Evolutionary conservation across 495 filamentous ascomycete species (phyloP).

Genomic region (Mytilinidion resinicola): DNA sequence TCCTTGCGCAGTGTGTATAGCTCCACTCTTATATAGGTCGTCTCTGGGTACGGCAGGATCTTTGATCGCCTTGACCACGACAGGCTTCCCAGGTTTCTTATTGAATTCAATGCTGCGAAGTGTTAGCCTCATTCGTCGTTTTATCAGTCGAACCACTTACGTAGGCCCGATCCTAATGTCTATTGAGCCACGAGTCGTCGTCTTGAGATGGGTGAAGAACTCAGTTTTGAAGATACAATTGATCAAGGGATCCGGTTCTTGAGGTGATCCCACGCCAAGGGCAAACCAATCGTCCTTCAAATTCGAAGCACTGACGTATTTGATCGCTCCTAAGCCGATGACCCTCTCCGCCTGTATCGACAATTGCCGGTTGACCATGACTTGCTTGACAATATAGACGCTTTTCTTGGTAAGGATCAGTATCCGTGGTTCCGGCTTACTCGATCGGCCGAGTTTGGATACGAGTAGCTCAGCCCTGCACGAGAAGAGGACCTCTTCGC

Average conservation of each 20-base stretch:
- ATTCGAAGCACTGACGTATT: conserved; percentile 70
- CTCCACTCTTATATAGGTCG: conserved; percentile 89
- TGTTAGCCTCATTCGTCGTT: conserved; percentile 26
- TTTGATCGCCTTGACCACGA: conserved; percentile 79
- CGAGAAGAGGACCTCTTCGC: conserved; percentile 78
- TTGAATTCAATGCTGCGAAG: conserved; percentile 75
- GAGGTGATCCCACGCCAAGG: conserved; percentile 74
- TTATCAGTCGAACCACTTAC: conserved; percentile 32
- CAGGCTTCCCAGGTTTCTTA: conserved; percentile 94
- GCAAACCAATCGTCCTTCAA: conserved; percentile 96
- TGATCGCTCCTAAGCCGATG: conserved; percentile 78
- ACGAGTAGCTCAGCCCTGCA: conserved; percentile 83
- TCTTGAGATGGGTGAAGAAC: conserved; percentile 83
- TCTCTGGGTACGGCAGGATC: conserved; percentile 63
- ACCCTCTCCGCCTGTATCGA: conserved; percentile 74
- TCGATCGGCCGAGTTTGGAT: conserved; percentile 91
- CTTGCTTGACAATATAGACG: conserved; percentile 81
- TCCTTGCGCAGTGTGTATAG: conserved; percentile 78
- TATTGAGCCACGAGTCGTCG: conserved; percentile 66
- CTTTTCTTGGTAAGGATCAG: conserved; percentile 78
- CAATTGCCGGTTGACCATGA: conserved; percentile 72
- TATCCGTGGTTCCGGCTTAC: conserved; percentile 81
- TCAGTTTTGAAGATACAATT: conserved; percentile 96
- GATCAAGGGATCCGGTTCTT: conserved; percentile 86
- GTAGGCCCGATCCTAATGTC: conserved; percentile 74